Percentiles rank a stretch among this genome's conserved stretches.
These are phyloP conservation scores for Exobasidium cylindrosporum DNA, from an alignment of 1,284 basidiomycete genomes.

Conservation along the genomic window DNA sequence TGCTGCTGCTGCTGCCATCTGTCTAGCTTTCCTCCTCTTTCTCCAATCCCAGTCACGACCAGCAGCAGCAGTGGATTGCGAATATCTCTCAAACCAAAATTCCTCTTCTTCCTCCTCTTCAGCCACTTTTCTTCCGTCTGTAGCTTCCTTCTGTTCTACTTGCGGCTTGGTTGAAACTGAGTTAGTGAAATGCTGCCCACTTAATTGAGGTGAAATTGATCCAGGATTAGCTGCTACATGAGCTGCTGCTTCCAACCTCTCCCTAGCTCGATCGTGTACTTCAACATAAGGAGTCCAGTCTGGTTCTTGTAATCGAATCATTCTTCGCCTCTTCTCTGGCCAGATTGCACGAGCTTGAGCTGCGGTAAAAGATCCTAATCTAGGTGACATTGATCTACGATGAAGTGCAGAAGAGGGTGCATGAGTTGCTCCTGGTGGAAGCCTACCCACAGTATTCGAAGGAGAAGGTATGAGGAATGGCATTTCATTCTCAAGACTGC, in stretches of 20 bases:
- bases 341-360: constrained; percentile 1
- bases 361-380: not conserved
- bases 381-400: constrained; percentile 1
- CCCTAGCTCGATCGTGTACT: constrained; percentile 40
- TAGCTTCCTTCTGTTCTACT: not conserved
- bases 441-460: constrained; percentile 2
- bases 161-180: not conserved
- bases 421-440: constrained; percentile 2
- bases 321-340: constrained; percentile 12
- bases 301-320: constrained; percentile 41
- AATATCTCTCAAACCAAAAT: constrained; percentile 53
- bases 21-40: constrained; percentile 20
- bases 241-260: constrained; percentile 32
- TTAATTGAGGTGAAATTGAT: not conserved
- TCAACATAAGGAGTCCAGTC: constrained; percentile 43
- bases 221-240: not conserved
- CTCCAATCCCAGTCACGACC: constrained; percentile 53
- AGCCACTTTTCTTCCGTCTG: constrained; percentile 2
- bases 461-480: not conserved
- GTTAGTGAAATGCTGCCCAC: not conserved
- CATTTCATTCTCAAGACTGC: not conserved
- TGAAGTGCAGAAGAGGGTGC: constrained; percentile 18
- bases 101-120: constrained; percentile 23
- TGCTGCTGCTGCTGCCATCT: not conserved
- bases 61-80: constrained; percentile 46